A percentile compares a stretch with the other conserved stretches of the same genome.
phyloP scores from a whole-genome alignment of 2,329 filamentous ascomycete species.

The Claviceps sp. region DNA sequence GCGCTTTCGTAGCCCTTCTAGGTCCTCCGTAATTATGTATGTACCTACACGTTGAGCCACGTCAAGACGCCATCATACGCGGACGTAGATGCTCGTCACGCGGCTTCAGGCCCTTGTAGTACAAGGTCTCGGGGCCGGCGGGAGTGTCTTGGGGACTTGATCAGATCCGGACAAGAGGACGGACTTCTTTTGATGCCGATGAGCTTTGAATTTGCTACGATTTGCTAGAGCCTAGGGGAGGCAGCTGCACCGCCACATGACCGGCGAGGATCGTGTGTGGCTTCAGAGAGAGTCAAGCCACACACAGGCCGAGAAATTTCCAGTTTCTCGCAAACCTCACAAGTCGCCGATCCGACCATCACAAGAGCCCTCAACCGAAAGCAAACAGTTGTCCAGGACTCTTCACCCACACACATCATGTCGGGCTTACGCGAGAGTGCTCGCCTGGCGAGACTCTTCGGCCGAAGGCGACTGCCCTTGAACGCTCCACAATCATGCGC shows the following conservation, averaged over 20 bases:
- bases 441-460: slow-evolving; percentile 21
- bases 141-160: too few species aligned
- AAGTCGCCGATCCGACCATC: background rate
- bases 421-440: slow-evolving; percentile 27
- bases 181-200: too few species aligned
- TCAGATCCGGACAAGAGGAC: background rate
- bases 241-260: slow-evolving; percentile 3
- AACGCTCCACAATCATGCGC: slow-evolving; percentile 13
- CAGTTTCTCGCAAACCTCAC: slow-evolving; percentile 10
- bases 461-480: slow-evolving; percentile 15
- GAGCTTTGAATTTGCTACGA: too few species aligned
- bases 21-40: too few species aligned
- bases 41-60: too few species aligned
- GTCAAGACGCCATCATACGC: too few species aligned
- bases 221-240: too few species aligned
- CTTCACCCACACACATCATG: slow-evolving; percentile 19
- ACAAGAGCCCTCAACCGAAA: slow-evolving; percentile 1
- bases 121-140: too few species aligned
- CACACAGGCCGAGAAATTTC: slow-evolving; percentile 19
- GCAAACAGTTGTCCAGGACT: background rate
- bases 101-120: too few species aligned
- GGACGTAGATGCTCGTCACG: too few species aligned
- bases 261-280: slow-evolving; percentile 10
- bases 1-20: background rate
- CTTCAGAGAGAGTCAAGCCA: slow-evolving; percentile 9